Base-by-base conservation (phyloP, 2,329 filamentous ascomycete genomes). In the Exophiala dermatitidis region DNA sequence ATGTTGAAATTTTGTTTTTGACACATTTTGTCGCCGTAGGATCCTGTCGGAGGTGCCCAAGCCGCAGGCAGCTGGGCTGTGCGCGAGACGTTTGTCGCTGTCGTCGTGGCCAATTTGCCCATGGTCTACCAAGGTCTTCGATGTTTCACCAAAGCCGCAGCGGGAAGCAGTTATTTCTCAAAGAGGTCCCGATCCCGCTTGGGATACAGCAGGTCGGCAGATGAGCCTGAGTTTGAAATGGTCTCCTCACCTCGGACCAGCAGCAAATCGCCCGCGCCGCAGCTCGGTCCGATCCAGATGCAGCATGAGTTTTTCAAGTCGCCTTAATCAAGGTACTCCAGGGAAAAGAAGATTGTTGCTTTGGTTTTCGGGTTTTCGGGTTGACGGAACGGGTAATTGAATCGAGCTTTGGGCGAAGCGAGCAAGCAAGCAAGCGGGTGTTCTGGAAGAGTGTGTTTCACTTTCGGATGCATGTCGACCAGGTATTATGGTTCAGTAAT, bases 41-140 rank as follows among this genome's bases (percentile, higher is more conserved):
- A 67, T 46, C 69, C 67, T 32, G 60, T 66, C 46, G 66, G 69
- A 46, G 71, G 71, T 46, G 69, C 71, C 46, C 57, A 67, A 52
- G 67, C 70, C 60, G 71, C 70, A 8, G 71, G 71, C 49, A 69
- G 65, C 61, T 75, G 72, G 72, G 70, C 71, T 48, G 68, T 67
- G 34, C 71, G 72, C 48, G 72, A 74, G 59, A 72, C 72, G 34
- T 74, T 74, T 46, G 68, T 74, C 46, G 71, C 71, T 9, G 69
- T 74, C 7, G 56, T 74, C 26, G 69, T 74, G 52, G 66, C 66
- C 48, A 74, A 75, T 58, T 44, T 68, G 3, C 72, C 72, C 1
- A 71, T 74, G 65, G 69, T 74, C 48, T 72, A 72, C 56, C 69
- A 54, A 46, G 52, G 52, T 46, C 19, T 41, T 10, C 51, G 51